Percentiles rank a stretch among this genome's conserved stretches.
Conservation (phyloP, 352 stramenopile species). For the Phytopythium kandeliae region DNA sequence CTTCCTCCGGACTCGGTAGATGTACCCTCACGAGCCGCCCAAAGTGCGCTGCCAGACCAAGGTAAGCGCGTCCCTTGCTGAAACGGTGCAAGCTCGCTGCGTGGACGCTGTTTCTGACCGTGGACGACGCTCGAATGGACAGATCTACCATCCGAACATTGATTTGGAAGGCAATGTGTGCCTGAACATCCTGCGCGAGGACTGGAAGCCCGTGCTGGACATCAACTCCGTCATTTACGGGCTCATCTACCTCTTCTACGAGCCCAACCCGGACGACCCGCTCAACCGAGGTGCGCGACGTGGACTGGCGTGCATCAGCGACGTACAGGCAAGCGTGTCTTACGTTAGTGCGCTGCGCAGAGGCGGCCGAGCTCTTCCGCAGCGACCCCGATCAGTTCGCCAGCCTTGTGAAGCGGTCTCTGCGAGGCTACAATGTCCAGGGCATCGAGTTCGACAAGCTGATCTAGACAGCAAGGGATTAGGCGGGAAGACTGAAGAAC, state of each 20-base stretch:
- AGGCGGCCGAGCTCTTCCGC: slow-evolving; percentile 96
- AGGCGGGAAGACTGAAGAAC: not conserved
- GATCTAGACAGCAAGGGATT: slow-evolving; percentile 30
- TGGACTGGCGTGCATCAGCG: not conserved
- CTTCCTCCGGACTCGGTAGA: slow-evolving; percentile 18
- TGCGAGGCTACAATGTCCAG: slow-evolving; percentile 76
- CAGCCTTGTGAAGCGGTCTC: slow-evolving; percentile 81
- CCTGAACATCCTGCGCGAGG: slow-evolving; percentile 96
- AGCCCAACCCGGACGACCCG: slow-evolving; percentile 98
- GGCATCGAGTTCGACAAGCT: slow-evolving; percentile 82
- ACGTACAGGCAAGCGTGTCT: too few relatives aligned
- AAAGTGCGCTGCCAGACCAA: slow-evolving; percentile 97
- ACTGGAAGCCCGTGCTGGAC: slow-evolving; percentile 99
- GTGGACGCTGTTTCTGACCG: not conserved
- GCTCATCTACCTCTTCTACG: slow-evolving; percentile 99
- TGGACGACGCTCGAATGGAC: not conserved
- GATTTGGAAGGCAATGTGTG: slow-evolving; percentile 98
- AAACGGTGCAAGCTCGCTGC: not conserved
- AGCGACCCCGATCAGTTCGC: slow-evolving; percentile 93
- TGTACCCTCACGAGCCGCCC: slow-evolving; percentile 96
- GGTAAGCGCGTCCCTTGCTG: slow-evolving; percentile 19
- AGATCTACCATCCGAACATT: slow-evolving; percentile 99
- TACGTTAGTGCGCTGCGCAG: slow-evolving; percentile 22
- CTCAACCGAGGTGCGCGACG: slow-evolving; percentile 88
- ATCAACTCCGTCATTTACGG: slow-evolving; percentile 99